These are phyloP conservation scores for Candida khao-thaluensis DNA, from an alignment of 805 yeast genomes.

Conservation along the genomic window DNA sequence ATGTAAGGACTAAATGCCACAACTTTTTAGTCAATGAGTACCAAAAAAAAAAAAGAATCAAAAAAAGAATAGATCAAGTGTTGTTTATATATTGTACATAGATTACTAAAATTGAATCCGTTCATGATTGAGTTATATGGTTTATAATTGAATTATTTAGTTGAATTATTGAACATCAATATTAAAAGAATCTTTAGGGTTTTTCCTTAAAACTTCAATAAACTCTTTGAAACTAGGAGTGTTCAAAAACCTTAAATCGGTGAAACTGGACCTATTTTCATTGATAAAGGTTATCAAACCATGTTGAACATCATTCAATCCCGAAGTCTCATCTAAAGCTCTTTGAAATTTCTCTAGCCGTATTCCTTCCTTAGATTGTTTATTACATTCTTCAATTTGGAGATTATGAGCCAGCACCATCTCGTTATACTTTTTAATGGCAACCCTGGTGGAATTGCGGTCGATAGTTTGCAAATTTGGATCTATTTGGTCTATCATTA, in stretches of 20 bases:
- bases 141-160: no score
- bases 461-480: slow-evolving; percentile 3
- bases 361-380: background rate
- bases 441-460: slow-evolving; percentile 1
- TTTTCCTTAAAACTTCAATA: slow-evolving; percentile 9
- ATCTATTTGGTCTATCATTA: slow-evolving; percentile 4
- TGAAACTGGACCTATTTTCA: slow-evolving; percentile 12
- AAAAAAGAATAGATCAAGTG: no score
- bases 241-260: slow-evolving; percentile 12
- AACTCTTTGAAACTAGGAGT: slow-evolving; percentile 13
- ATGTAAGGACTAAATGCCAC: no score
- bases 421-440: slow-evolving; percentile 12
- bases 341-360: background rate
- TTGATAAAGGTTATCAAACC: slow-evolving; percentile 13
- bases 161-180: slow-evolving; percentile 3
- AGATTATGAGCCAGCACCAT: slow-evolving; percentile 13
- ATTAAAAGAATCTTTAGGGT: slow-evolving; percentile 35
- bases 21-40: no score
- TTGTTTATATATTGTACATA: no score
- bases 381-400: slow-evolving; percentile 17
- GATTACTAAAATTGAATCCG: no score
- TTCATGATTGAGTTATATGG: no score
- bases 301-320: slow-evolving; percentile 7
- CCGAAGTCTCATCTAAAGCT: slow-evolving; percentile 5
- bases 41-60: no score